Base-by-base conservation (phyloP, 768 basidiomycete genomes). In the Daedalea quercina region DNA sequence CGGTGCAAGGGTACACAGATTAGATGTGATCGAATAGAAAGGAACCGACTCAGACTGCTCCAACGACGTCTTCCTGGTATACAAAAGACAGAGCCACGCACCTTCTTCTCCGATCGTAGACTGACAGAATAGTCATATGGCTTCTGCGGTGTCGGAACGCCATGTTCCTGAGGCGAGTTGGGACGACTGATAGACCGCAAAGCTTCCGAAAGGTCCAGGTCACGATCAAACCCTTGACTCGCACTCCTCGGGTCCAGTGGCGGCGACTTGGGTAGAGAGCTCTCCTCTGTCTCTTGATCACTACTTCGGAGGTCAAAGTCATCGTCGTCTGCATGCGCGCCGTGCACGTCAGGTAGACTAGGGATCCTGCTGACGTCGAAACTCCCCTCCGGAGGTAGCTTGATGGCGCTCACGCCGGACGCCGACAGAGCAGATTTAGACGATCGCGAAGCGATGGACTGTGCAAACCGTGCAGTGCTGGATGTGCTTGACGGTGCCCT, bases 401-500 rank as follows among this genome's bases (percentile, higher is more conserved):
- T 54, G n/a, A 50, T 31, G 1, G 47, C 44, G 28, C 57, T 50
- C 3, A 52, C 54, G 15, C 58, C 47, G 6, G 66, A 67, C 4
- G 23, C 52, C 4, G 62, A 60, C 1, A 81, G 70, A 13, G 55
- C 67, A 2, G 70, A 70, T 34, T 69, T 68, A 52, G 67, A 67
- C 15, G 73, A 72, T 34, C 76, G 70, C 9, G 74, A 76, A 0
- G 71, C 72, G 42, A 82, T 69, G 11, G 80, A 90, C 17, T 69
- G 69, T 3, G 78, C 79, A 54, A 79, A 80, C 15, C 79, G 70
- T 9, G 68, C 67, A 6, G 74, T 70, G 54, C 78, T 80, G 6
- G 69, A 71, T 65, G 84, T 60, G 70, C 77, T 68, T 54, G 79
- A 61, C 65, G 81, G 70, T 60, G 81, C 54, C 64, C 76, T 74